phyloP scores from a whole-genome alignment of 352 stramenopile species.

The Globisporangium uncinulatum region DNA sequence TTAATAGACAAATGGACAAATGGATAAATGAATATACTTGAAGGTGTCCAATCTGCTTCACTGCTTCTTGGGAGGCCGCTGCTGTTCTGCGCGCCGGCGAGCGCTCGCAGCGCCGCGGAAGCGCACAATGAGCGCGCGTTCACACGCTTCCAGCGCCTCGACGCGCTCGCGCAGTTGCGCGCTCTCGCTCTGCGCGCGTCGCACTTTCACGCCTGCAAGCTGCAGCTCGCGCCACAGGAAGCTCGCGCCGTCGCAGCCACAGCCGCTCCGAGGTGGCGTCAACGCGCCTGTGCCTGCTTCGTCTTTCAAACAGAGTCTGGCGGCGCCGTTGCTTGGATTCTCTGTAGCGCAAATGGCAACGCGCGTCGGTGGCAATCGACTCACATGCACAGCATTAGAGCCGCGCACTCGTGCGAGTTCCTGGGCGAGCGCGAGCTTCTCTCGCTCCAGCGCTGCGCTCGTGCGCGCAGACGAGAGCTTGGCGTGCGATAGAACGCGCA shows the following conservation, averaged over 20 bases:
- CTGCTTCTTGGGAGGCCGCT: background rate
- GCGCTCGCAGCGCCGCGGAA: constrained; percentile 9
- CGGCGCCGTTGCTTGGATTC: background rate
- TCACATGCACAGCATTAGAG: constrained; percentile 2
- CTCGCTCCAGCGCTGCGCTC: constrained; percentile 1
- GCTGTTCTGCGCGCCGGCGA: constrained; percentile 6
- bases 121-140: constrained; percentile 5
- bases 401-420: constrained; percentile 15
- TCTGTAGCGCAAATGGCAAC: background rate
- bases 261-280: background rate
- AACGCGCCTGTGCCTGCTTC: background rate
- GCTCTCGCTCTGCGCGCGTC: background rate
- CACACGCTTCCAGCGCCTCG: constrained; percentile 4
- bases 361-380: background rate
- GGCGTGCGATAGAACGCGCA: constrained; percentile 10
- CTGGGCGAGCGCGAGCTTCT: constrained; percentile 14
- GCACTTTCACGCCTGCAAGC: constrained; percentile 5
- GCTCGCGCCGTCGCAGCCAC: background rate
- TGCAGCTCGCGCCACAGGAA: constrained; percentile 9
- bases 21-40: background rate
- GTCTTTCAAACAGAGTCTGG: background rate
- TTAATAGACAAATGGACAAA: too few relatives aligned
- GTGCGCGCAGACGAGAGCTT: constrained; percentile 4
- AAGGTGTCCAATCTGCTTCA: background rate
- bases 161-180: constrained; percentile 9